Base-by-base conservation (phyloP, 202 grass and related monocot genomes). In the Bolboschoenoplectus hybrid region DNA sequence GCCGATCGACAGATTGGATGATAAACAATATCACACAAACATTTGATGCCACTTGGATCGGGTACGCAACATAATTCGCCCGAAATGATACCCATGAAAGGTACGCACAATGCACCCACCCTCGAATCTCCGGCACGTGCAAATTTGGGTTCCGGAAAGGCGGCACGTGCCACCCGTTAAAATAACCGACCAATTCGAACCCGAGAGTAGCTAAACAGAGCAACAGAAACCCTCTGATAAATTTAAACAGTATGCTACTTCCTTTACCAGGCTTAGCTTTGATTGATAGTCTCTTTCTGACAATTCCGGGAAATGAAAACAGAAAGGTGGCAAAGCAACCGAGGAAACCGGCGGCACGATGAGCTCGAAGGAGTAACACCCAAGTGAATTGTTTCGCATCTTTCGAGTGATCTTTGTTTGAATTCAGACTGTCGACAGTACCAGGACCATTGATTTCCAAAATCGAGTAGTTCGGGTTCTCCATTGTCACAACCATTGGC, bases 21-120 rank as follows among this genome's bases (percentile, higher is more conserved):
- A 92, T 61, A 85, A 97, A 97, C 63, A 97, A 90, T 67, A 97
- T 56, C 63, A 97, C 86, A 86, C 94, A 97, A 10, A 91, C 45
- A 63, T 92, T 94, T 32, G 92, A 88, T 68, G 92, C 62, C 79
- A 89, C 61, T 90, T 92, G 92, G 85, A 97, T 89, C 0, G 81
- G 88, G 75, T 91, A 91, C 17, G 87, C 90, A 55, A 94, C 90
- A 89, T 92, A 97, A 5, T 87, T 82, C 13, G 52, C 88, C 13
- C 94, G 86, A 78, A 88, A 72, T 14, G 84, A 83, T 52, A 89
- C 83, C 94, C 94, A 97, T 64, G 92, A 85, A 12, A 87, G 85
- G 65, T 94, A 97, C 0, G 52, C 87, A 9, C 34, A 68, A 56
- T 14, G 91, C 86, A 82, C 69, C 90, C 82, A 94, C 87, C 86